A percentile compares a stretch with the other conserved stretches of the same genome.
Conservation (phyloP, 2,329 filamentous ascomycete species). For the Talaromyces sp. region DNA sequence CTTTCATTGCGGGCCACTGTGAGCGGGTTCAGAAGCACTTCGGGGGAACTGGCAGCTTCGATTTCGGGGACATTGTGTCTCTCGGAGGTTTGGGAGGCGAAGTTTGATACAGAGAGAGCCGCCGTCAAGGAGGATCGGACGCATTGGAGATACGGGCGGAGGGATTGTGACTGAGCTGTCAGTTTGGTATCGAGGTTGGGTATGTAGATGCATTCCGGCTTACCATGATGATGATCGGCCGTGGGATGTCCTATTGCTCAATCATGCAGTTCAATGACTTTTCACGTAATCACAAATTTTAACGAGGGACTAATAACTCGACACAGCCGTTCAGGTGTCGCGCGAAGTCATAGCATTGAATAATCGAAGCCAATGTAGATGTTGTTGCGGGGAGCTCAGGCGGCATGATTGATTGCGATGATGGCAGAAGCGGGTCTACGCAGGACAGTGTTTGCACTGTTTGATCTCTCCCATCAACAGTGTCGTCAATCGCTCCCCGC, state of each 20-base stretch:
- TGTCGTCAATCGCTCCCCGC: slow-evolving; percentile 14
- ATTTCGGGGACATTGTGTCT: slow-evolving; percentile 98
- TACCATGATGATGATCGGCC: slow-evolving; percentile 13
- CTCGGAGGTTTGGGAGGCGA: slow-evolving; percentile 94
- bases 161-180: slow-evolving; percentile 74
- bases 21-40: slow-evolving; percentile 87
- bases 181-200: slow-evolving; percentile 1
- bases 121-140: slow-evolving; percentile 92
- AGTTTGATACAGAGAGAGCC: slow-evolving; percentile 91
- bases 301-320: background rate
- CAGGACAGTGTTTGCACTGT: slow-evolving; percentile 29
- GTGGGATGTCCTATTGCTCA: background rate
- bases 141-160: slow-evolving; percentile 93
- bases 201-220: background rate
- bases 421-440: slow-evolving; percentile 7
- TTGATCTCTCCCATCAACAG: slow-evolving; percentile 24
- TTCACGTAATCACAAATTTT: background rate
- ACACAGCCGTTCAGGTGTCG: background rate
- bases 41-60: slow-evolving; percentile 86
- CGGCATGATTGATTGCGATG: slow-evolving; percentile 8
- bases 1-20: slow-evolving; percentile 94
- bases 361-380: background rate
- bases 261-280: background rate
- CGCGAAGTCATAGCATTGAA: background rate
- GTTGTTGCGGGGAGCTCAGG: slow-evolving; percentile 16